Evolutionary conservation across 2,329 filamentous ascomycete genomes (phyloP), one percentile per base, ranked within the genome.

Genomic region (Akanthomyces lecanii): DNA sequence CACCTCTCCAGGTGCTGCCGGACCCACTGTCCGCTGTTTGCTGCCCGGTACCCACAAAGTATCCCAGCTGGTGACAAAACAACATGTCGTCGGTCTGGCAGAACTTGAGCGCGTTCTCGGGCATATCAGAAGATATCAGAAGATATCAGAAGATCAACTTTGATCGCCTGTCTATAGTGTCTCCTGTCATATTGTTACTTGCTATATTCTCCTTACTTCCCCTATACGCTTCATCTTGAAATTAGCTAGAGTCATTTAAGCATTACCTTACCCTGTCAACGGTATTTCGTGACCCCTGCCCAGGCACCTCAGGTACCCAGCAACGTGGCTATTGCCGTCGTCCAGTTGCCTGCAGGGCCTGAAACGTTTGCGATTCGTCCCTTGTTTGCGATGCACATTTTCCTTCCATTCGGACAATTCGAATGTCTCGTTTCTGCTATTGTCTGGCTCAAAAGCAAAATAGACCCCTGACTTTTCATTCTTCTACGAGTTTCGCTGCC

Each of bases 341-440:
- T 38, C 18, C 10, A 48, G 18, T 47, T 23, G 21, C 56, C 53
- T 55, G 38, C 21, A 44, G 36, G 33, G 16, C 56, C 42, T 51
- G 45, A 60, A 60, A 60, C 45, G 57, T 60, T 60, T 60, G 45
- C 57, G 57, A 60, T 60, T 18, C 47, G 45, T 50, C 57, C 33
- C 33, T 51, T 60, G 45, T 60, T 40, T 60, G 47, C 47, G 18
- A 30, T 33, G 30, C 7, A 38, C 18, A 38, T 21, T 47, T 47
- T 57, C 38, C n/a, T 36, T 36, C 38, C 57, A 42, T 42, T 40
- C 5, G 25, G 33, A 36, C 33, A 36, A 10, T 36, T 8, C 21
- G 11, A 11, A 48, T 25, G 36, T 33, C 3, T 28, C 5, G 21
- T 18, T 23, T 40, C 16, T 10, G 14, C 33, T 42, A 40, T 51